Evolutionary conservation across 257 asterid species (phyloP), one percentile per base, ranked within the genome.

Genomic region (Lycium ferocissimum): DNA sequence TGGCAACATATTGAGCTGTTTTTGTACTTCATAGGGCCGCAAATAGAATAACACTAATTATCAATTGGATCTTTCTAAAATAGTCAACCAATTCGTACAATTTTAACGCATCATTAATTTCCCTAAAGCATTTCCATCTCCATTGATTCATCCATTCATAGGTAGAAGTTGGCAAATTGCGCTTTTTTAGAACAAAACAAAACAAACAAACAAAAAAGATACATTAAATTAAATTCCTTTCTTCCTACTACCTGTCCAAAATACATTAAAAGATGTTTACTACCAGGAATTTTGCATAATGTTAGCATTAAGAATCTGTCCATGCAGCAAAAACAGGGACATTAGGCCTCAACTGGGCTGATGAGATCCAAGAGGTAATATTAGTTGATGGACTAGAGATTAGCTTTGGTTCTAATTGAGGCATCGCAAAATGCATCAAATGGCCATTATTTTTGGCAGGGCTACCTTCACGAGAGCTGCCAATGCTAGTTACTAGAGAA

Each of bases 281-380:
- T 47, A 12, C 14, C 51, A 35, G 61, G 38, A 38, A 20, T 53
- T 26, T 15, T 26, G 18, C 69, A 17, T 20, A 37, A 45, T 79
- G 22, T 14, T 11, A 86, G 76, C 84, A 94, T 62, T 92, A 92
- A 22, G 95, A 89, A 90, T 96, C 98, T 22, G 96, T 84, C 99
- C 99, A 94, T n/a, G 97, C 93, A 20, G 99, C 91, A 79, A 93
- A 96, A 40, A 94, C 91, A 9, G 99, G 98, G 81, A 89, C 92
- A 54, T 89, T 94, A 71, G 97, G 87, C 95, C 96, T 91, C 70
- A 94, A 85, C 86, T 87, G 96, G 40, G 91, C 88, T 20, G 94
- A 62, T 22, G 92, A 91, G 81, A 90, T 85, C 98, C 98, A 95
- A 12, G 95, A 85, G 38, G 87, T 82, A 11, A 85, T 76, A 0